These are phyloP conservation scores for Penicillium sp. DNA, from an alignment of 2,329 filamentous ascomycete species.

Conservation along the genomic window DNA sequence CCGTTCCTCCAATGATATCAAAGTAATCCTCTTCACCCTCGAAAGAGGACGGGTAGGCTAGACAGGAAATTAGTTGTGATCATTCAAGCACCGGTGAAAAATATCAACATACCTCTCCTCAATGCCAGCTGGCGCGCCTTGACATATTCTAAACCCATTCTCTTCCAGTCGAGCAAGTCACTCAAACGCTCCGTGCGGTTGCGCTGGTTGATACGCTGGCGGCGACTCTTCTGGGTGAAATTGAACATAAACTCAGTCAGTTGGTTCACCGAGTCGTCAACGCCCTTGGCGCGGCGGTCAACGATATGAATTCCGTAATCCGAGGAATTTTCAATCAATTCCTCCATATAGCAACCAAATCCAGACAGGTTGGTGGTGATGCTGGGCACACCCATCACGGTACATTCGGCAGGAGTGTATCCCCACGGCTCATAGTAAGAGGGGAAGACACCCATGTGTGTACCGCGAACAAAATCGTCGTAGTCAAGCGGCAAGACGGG, in stretches of 20 bases:
- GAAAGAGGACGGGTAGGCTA: conserved; percentile 84
- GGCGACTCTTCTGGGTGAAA: conserved; percentile 85
- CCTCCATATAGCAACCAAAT: conserved; percentile 99
- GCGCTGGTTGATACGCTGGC: conserved; percentile 97
- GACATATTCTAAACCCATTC: conserved; percentile 99
- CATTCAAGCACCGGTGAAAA: not conserved
- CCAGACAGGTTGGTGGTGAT: conserved; percentile 98
- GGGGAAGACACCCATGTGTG: conserved; percentile 89
- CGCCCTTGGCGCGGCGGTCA: conserved; percentile 87
- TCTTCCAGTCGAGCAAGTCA: conserved; percentile 96
- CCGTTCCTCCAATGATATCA: conserved; percentile 85
- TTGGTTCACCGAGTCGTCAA: conserved; percentile 97
- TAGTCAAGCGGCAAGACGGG: conserved; percentile 94
- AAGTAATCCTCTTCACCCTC: conserved; percentile 71
- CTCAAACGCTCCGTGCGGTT: conserved; percentile 94
- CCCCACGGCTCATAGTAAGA: conserved; percentile 99
- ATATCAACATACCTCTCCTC: conserved; percentile 55
- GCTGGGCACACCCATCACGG: conserved; percentile 96
- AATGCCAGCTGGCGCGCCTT: conserved; percentile 93
- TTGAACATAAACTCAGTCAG: conserved; percentile 90
- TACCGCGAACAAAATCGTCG: conserved; percentile 96
- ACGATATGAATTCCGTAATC: conserved; percentile 99
- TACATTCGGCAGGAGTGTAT: conserved; percentile 96
- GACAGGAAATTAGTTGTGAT: conserved; percentile 13
- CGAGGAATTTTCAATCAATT: conserved; percentile 93